Base-by-base conservation (phyloP, 257 asterid genomes). In the Cordia subcordata region DNA sequence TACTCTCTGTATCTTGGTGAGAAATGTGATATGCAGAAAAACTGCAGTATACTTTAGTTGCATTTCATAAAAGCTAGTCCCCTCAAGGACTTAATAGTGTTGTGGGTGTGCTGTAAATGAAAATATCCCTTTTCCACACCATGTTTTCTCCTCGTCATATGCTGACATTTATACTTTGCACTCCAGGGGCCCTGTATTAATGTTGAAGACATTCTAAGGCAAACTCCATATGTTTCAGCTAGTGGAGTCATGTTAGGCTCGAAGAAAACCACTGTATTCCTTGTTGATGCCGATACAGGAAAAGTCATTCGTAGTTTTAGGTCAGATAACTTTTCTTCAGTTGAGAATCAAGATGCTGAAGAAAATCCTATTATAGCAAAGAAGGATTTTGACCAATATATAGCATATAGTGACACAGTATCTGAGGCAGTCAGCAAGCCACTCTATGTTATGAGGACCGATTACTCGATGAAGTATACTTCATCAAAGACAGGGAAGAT, bases 171-270 rank as follows among this genome's bases (percentile, higher is more conserved):
- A 9, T 60, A 14, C 19, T 66, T 23, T 65, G 11, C 6, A 57
- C 50, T 63, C 63, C 83, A 87, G 94, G 79, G 83, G 73, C 88
- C 85, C 46, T 77, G 78, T 5, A 49, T 81, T 51, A 77, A 67
- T 66, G 84, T 77, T 58, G 96, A 90, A 61, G 96, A 87, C 71
- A 63, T 90, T 56, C 72, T 90, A 55, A 78, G 70, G 45, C 83
- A 77, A 13, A 81, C 96, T 58, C 97, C 97, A 39, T 74, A 74
- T 58, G 77, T 80, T 54, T 73, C 84, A 21, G 77, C 82, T 58
- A 77, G 89, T 6, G 95, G 96, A 35, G 68, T 90, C 57, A 76
- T 85, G 85, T 63, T 87, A 58, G 92, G 96, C 47, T 87, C 97
- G 15, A 90, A 83, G 83, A 87, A 67, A 66, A 85, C 96, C 59